Evolutionary conservation across 352 stramenopile species (phyloP).

Genomic region (Pythium phragmitis): DNA sequence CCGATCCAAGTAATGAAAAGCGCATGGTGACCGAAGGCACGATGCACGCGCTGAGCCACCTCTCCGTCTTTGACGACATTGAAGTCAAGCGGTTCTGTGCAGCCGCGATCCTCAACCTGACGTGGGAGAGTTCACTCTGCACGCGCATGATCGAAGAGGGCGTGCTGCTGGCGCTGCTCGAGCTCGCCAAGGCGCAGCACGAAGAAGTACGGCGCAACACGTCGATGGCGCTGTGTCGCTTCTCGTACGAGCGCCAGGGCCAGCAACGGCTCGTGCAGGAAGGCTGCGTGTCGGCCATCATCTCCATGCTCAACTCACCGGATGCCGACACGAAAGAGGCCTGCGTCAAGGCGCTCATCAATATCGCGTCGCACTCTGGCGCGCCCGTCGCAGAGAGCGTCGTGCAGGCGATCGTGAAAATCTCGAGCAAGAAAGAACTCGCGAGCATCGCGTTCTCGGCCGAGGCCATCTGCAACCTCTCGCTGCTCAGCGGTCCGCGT

Average conservation of each 20-base stretch:
- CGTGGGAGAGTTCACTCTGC: conserved; percentile 47
- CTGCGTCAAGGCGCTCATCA: conserved; percentile 84
- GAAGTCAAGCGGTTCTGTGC: conserved; percentile 84
- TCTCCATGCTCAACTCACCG: conserved; percentile 82
- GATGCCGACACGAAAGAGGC: conserved; percentile 82
- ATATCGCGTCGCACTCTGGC: conserved; percentile 72
- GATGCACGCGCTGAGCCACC: conserved; percentile 67
- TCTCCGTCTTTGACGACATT: conserved; percentile 78
- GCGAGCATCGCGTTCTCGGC: conserved; percentile 56
- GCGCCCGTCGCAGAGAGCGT: conserved; percentile 66
- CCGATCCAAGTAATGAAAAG: conserved; percentile 54
- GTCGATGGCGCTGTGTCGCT: conserved; percentile 80
- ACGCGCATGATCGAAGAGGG: conserved; percentile 73
- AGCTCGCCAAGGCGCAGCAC: conserved; percentile 77
- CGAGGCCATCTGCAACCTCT: conserved; percentile 79
- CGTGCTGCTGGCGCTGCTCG: conserved; percentile 62
- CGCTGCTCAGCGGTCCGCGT: conserved; percentile 58
- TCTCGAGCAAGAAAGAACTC: conserved; percentile 65
- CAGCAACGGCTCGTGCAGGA: conserved; percentile 78
- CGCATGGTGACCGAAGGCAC: conserved; percentile 77
- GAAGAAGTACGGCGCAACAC: conserved; percentile 82
- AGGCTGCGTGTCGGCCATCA: conserved; percentile 77
- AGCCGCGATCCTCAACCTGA: conserved; percentile 77
- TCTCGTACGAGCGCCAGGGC: conserved; percentile 71
- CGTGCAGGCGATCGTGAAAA: conserved; percentile 75